Base-by-base conservation (phyloP, 257 asterid genomes). In the Salvia hispanica region DNA sequence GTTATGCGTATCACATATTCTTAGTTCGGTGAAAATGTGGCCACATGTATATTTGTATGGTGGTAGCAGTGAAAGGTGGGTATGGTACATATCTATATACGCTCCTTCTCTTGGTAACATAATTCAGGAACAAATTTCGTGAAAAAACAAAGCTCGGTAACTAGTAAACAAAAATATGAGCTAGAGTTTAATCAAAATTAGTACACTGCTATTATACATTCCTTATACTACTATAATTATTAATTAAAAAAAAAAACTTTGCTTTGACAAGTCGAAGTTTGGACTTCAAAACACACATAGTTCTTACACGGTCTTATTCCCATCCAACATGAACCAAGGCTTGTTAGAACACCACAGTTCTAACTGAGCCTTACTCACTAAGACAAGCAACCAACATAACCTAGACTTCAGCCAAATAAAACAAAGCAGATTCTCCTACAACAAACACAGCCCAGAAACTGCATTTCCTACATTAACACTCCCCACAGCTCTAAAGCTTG, bases 401-500 rank as follows among this genome's bases (percentile, higher is more conserved):
- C 66, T 65, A 71, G 55, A 33, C 61, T 15, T 34, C 43, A 64
- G 66, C 52, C 40, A 33, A 25, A 25, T 25, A 4, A 74, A 9
- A 42, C 47, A 65, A 11, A 40, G 51, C 61, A 60, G 70, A 73
- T 51, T 7, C 59, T 44, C 67, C 70, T 66, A 70, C 77, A 57
- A 66, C 78, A 73, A 40, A 40, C 61, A 60, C 15, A 1, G 31
- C 63, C 52, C 65, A 37, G 53, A 69, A 55, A 16, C 34, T 57
- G 46, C 58, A 31, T n/a, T 44, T 44, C 42, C 61, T 56, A 56
- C 40, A 31, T 28, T 18, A 25, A 25, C 31, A 25, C n/a, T 51
- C 57, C 46, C 67, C 71, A 62, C 59, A 56, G 37, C 9, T 40
- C 80, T 76, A 89, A 51, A 90, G 83, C 89, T 87, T 85, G 73